Base-by-base conservation (phyloP, 345 rosid genomes). In the Brassica cretica region DNA sequence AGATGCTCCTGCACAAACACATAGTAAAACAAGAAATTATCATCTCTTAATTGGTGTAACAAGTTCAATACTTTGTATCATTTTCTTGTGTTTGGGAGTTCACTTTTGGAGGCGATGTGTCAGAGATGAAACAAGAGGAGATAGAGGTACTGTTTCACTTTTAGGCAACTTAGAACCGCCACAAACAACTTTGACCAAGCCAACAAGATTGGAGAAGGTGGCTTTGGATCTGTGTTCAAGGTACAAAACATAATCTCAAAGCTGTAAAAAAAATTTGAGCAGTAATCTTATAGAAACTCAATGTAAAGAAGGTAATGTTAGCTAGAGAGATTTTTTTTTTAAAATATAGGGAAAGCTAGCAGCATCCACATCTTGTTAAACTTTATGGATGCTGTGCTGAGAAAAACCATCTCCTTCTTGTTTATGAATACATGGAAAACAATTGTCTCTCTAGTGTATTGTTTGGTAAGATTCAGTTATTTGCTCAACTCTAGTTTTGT, bases 151-250 rank as follows among this genome's bases (percentile, higher is more conserved):
- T 16, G 25, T 55, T 6, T 55, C 60, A 53, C 59, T 53, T 53
- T 53, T 10, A 53, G 59, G 59, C 59, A 53, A 53, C 59, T 53
- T 53, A 53, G 21, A 53, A 21, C 59, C 16, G 59, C 59, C 21
- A 53, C 59, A 55, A 55, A 55, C 60, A 55, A 55, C 60, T 55
- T 55, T 55, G 11, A 55, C 60, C 60, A 16, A 55, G 60, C 11
- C 11, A 55, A 55, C 25, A 55, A 55, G 60, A 55, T 55, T 55
- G 60, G 60, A 55, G 60, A 16, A 55, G 60, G 60, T 55, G 60
- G 60, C 21, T 55, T 55, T 55, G 60, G 60, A 55, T 55, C 60
- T 55, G 60, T 55, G 60, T 55, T 55, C 10, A 55, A 55, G 60
- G 60, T 55, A 55, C 24, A 55, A 55, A 55, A 55, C 25, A 55